These are phyloP conservation scores for Schoenoplectus triqueter DNA, from an alignment of 202 grass and related monocot genomes.

Conservation along the genomic window DNA sequence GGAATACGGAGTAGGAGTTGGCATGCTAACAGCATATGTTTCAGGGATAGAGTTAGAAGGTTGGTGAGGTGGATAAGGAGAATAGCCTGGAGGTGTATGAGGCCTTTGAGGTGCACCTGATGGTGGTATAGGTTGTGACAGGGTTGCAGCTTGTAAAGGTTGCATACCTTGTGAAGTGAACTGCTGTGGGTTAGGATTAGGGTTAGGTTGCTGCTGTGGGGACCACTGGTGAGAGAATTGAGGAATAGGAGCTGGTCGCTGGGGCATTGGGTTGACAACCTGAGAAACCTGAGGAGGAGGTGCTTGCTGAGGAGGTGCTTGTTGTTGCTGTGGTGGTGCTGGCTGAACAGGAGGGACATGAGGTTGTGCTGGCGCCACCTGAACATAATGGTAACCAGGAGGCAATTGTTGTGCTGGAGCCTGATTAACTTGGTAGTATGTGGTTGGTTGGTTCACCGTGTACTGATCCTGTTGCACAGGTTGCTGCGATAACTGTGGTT, in stretches of 20 bases:
- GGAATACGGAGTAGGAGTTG: constrained; percentile 58
- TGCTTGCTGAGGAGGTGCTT: constrained; percentile 48
- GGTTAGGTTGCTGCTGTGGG: constrained; percentile 29
- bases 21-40: constrained; percentile 54
- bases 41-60: constrained; percentile 62
- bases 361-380: constrained; percentile 22
- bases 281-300: constrained; percentile 44
- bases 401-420: constrained; percentile 25
- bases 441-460: constrained; percentile 26
- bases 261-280: neutral
- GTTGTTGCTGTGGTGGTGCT: constrained; percentile 16
- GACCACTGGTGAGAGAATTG: constrained; percentile 32
- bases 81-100: constrained; percentile 70
- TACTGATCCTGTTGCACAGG: constrained; percentile 53
- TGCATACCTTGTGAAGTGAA: constrained; percentile 37
- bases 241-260: constrained; percentile 18
- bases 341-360: constrained; percentile 24
- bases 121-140: constrained; percentile 45
- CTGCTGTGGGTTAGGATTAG: constrained; percentile 41
- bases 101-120: constrained; percentile 58
- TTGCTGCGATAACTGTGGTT: constrained; percentile 53
- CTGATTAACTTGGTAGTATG: constrained; percentile 7
- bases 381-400: constrained; percentile 37
- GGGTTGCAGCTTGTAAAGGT: constrained; percentile 31
- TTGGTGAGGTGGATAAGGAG: constrained; percentile 67